Conservation (phyloP, 2,329 filamentous ascomycete genomes). For the Penicillium sp. region DNA sequence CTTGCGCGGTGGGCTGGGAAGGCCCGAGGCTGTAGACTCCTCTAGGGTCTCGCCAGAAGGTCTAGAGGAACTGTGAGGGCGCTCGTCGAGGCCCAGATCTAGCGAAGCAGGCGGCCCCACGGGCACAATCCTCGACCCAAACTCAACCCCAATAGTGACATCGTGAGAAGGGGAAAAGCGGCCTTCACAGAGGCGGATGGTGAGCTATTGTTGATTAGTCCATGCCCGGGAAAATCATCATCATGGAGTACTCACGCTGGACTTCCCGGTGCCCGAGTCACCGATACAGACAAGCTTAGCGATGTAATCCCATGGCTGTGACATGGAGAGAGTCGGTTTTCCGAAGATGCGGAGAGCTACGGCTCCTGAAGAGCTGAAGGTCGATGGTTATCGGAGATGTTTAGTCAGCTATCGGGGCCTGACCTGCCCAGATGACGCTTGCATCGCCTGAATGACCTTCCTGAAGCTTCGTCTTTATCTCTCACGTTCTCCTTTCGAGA, state of each 20-base stretch:
- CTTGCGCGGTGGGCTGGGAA: constrained; percentile 39
- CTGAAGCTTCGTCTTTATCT: not conserved
- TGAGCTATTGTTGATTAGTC: constrained; percentile 59
- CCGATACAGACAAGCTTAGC: constrained; percentile 98
- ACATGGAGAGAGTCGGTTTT: constrained; percentile 37
- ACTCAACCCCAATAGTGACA: constrained; percentile 96
- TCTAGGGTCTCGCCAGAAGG: constrained; percentile 14
- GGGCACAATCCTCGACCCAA: constrained; percentile 87
- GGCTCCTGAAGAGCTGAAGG: constrained; percentile 4
- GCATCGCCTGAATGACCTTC: constrained; percentile 23
- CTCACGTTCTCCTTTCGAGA: not conserved
- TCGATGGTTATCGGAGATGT: constrained; percentile 16
- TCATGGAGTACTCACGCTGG: constrained; percentile 52
- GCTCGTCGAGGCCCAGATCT: constrained; percentile 51
- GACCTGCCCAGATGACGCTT: constrained; percentile 39
- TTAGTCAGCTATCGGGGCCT: constrained; percentile 38
- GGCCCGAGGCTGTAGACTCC: constrained; percentile 23
- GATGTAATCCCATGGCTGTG: constrained; percentile 89
- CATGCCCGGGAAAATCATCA: not conserved
- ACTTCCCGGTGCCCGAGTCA: constrained; percentile 95
- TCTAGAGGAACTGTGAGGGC: constrained; percentile 9
- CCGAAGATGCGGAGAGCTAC: constrained; percentile 2
- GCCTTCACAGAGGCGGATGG: constrained; percentile 92
- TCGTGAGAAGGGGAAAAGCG: constrained; percentile 93
- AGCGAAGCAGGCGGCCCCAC: constrained; percentile 77